phyloP scores from a whole-genome alignment of 2,329 filamentous ascomycete genomes.

The Neurospora crassa region DNA sequence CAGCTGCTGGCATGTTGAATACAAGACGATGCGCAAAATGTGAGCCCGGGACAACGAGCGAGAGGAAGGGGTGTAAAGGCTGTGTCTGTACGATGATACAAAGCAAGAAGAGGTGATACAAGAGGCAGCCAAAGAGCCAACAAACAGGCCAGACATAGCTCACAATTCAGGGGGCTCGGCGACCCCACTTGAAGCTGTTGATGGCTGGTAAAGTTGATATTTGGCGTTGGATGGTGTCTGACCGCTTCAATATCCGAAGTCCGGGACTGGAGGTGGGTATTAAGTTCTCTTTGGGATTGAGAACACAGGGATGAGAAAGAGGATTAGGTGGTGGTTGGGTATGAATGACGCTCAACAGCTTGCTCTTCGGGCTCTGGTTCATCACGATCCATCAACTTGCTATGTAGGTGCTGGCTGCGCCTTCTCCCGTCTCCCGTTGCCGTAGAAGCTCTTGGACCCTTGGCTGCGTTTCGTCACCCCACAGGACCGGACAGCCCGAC shows the following conservation, averaged over 20 bases:
- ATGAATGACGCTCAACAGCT: neutral
- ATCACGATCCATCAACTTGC: neutral
- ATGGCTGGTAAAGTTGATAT: neutral
- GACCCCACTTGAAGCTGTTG: neutral
- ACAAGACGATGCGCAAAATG: neutral
- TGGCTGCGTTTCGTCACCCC: neutral
- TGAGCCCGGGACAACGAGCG: neutral
- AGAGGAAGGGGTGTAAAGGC: neutral
- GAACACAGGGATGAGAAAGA: too few relatives aligned
- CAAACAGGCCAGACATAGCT: neutral
- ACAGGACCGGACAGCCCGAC: neutral
- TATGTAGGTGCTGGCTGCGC: neutral
- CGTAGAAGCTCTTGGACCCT: neutral
- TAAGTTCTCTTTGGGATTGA: too few relatives aligned
- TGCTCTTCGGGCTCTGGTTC: neutral
- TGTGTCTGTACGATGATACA: neutral
- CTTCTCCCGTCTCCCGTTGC: neutral
- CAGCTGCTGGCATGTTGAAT: slow-evolving; percentile 4
- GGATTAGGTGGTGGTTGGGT: neutral
- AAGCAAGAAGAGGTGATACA: neutral
- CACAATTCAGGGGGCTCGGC: neutral
- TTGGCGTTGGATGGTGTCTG: neutral
- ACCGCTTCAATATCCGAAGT: neutral
- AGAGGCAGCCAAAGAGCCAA: neutral
- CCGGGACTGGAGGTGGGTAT: too few relatives aligned